These are phyloP conservation scores for Solioccasus polychromus DNA, from an alignment of 768 basidiomycete genomes.

Conservation along the genomic window DNA sequence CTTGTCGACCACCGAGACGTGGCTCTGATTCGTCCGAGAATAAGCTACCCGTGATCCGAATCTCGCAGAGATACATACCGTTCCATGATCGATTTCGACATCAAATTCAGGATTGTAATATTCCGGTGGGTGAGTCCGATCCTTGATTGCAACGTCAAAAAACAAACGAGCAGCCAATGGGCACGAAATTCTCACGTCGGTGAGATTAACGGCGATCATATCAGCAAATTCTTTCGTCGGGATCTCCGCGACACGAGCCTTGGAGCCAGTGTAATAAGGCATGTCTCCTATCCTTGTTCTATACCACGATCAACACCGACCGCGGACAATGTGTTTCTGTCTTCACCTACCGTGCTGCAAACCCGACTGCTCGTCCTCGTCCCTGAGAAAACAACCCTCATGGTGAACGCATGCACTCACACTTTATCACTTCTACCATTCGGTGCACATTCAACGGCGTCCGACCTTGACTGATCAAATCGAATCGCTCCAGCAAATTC, in stretches of 20 bases:
- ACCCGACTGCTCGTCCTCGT: slow-evolving; percentile 45
- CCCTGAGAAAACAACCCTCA: slow-evolving; percentile 8
- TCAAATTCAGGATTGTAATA: slow-evolving; percentile 88
- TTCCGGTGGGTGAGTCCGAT: slow-evolving; percentile 71
- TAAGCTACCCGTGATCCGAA: slow-evolving; percentile 6
- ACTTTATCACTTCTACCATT: slow-evolving; percentile 83
- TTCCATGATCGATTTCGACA: slow-evolving; percentile 80
- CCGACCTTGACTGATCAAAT: slow-evolving; percentile 45
- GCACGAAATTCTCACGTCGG: slow-evolving; percentile 60
- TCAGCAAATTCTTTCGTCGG: slow-evolving; percentile 67
- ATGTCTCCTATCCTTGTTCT: slow-evolving; percentile 87
- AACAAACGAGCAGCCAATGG: neutral
- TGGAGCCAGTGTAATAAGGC: slow-evolving; percentile 51
- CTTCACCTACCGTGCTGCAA: slow-evolving; percentile 52
- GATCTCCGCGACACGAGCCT: slow-evolving; percentile 57
- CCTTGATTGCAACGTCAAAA: slow-evolving; percentile 42
- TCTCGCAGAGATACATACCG: slow-evolving; percentile 35
- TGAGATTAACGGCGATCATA: slow-evolving; percentile 62
- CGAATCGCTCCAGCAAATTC: slow-evolving; percentile 83
- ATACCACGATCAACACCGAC: slow-evolving; percentile 15
- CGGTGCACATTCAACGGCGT: slow-evolving; percentile 74
- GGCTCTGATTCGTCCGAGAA: slow-evolving; percentile 53
- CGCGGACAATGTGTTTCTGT: slow-evolving; percentile 7
- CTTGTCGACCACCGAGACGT: slow-evolving; percentile 78
- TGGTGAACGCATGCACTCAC: slow-evolving; percentile 37